Evolutionary conservation across 306 rosid species (phyloP), one percentile per base, ranked within the genome.

Genomic region (Cajanus cajan): DNA sequence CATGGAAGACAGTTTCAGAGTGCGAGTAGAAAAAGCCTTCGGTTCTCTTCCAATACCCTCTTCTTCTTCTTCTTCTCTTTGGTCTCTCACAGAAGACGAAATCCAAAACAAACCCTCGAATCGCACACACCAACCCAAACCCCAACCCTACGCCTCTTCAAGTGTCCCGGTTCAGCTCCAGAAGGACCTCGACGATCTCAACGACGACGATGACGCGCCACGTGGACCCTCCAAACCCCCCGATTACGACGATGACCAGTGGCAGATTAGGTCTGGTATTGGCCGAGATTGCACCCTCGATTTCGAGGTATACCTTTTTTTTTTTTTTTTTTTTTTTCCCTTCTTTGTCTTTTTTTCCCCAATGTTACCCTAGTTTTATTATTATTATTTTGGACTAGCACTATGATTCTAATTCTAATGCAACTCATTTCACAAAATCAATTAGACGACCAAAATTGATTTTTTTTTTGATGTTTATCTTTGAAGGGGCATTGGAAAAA

Each of bases 201-300:
- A 86, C 24, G 86, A 85, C 31, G 85, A 80, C 18, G 85, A 55
- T 5, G 88, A 71, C 1, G 81, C 68, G 51, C 68, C 73, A 5
- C 66, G 77, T 8, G 80, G 71, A 0, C 61, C 80, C 19, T 52
- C 80, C 36, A 74, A 81, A 84, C 97, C 97, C 0, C 86, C 87
- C 52, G 98, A 84, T 78, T 92, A 90, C 55, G 79, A 89, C 39
- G 97, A 91, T 25, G 97, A 92, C 80, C 88, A 91, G 80, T 95
- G 98, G 99, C 83, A 90, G 47, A 87, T 95, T 31, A 91, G 82
- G 79, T 89, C 90, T 19, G 62, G 86, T 63, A 93, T 95, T 82
- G 99, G 99, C 71, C 88, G 62, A 75, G 99, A 95, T 80, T 82
- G 86, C 78, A 91, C 97, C 51, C 90, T 95, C 21, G 99, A 93